Evolutionary conservation across 768 basidiomycete species (phyloP), one percentile per base, ranked within the genome.

Genomic region (Termitomyces sp.): DNA sequence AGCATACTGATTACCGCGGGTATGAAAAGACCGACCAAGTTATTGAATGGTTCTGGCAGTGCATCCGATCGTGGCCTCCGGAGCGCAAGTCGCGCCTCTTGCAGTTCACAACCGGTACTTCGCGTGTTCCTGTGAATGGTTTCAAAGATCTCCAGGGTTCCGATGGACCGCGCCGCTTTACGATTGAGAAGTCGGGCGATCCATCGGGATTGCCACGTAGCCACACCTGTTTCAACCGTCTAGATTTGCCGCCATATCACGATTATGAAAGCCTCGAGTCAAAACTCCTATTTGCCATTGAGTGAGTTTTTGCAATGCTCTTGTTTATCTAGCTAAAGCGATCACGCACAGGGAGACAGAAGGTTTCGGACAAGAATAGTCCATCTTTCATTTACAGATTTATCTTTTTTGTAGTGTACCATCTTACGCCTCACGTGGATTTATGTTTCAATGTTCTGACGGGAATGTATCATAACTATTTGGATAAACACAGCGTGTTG

Each of bases 41-140:
- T 59, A 92, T 95, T 61, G 88, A 92, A 66, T 95, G 94, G 94
- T 96, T 96, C 79, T 95, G 94, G 94, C 86, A 94, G 70, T 90
- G 88, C 65, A 83, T 96, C 55, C 86, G 89, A 38, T 85, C 87
- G 35, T 96, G 94, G 94, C 90, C 94, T 9, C 79, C 90, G 0
- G 94, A 96, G 69, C 82, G 90, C 62, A 94, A 94, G 70, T 88
- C 88, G 42, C 85, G 92, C 14, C 71, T 94, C 38, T 74, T 95
- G 20, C 93, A 94, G 70, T 96, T 96, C 72, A 90, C 91, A 6
- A 94, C 92, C 1, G 88, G 88, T 20, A 90, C 88, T 2, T 90
- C 88, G n/a, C 78, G 88, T 60, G 83, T 90, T 24, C 88, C 94
- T 12, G 93, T 94, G 65, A 94, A 94, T 67, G 94, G 94, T 0